These are phyloP conservation scores for Daldinia concentrica DNA, from an alignment of 495 filamentous ascomycete species.

Conservation along the genomic window DNA sequence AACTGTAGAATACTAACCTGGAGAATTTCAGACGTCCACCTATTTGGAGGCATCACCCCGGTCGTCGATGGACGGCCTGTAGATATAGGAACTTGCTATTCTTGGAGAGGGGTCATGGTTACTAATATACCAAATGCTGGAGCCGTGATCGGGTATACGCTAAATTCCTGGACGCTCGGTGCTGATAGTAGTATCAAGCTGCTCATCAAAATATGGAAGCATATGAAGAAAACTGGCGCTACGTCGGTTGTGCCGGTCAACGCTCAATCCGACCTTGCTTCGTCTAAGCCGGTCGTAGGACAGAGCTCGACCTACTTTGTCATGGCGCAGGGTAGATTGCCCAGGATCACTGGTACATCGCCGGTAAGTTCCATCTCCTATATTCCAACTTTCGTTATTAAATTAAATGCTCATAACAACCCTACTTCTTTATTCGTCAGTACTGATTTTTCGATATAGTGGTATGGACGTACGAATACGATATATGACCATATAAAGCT, in stretches of 20 bases:
- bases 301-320: slow-evolving; percentile 50
- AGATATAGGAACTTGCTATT: slow-evolving; percentile 60
- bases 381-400: neutral
- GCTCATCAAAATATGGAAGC: slow-evolving; percentile 51
- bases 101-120: slow-evolving; percentile 59
- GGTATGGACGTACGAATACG: slow-evolving; percentile 46
- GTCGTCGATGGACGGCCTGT: slow-evolving; percentile 64
- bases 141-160: slow-evolving; percentile 56
- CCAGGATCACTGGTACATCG: slow-evolving; percentile 44
- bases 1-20: neutral
- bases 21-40: slow-evolving; percentile 53
- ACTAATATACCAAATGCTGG: slow-evolving; percentile 53
- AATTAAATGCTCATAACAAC: neutral
- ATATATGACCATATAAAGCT: slow-evolving; percentile 42
- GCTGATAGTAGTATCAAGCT: slow-evolving; percentile 48
- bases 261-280: slow-evolving; percentile 16
- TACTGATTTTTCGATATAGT: slow-evolving; percentile 17
- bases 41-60: slow-evolving; percentile 61
- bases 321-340: slow-evolving; percentile 44
- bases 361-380: slow-evolving; percentile 40
- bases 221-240: slow-evolving; percentile 50
- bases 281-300: slow-evolving; percentile 37
- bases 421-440: neutral
- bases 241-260: slow-evolving; percentile 44
- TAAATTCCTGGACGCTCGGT: slow-evolving; percentile 63